Base-by-base conservation (phyloP, 2,329 filamentous ascomycete species). In the Alternaria consortialis region DNA sequence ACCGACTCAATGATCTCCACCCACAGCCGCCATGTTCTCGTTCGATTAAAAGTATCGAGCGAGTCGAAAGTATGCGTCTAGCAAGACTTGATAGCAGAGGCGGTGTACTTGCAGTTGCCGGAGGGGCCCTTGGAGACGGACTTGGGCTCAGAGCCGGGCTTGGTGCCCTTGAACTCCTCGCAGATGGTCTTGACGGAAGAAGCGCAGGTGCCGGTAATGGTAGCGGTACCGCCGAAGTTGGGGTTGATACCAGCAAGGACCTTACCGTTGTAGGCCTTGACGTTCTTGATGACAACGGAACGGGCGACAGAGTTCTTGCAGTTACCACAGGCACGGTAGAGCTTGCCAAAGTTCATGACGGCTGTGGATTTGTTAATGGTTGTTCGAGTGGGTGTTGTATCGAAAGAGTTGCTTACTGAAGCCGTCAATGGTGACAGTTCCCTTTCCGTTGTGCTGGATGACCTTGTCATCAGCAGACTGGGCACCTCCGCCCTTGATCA, bases 201-300 rank as follows among this genome's bases (percentile, higher is more conserved):
- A 57, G 71, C 69, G 61, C 75, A 75, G 48, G 70, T 73, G 56
- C 55, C 50, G 63, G 71, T 78, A 66, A 82, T 82, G 4, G 81
- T 82, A 65, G 84, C 82, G 36, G 81, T 83, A 66, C 83, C 58
- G 13, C 82, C 83, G 64, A 82, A 85, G 80, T 85, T 86, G 59
- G 77, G 78, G 78, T 85, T 85, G 74, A 85, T 84, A 48, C 83
- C 82, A 63, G 78, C 81, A 32, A 83, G 77, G 53, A 77, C 70
- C 60, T 83, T 83, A 57, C 77, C 74, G 48, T 75, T 72, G 62
- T 80, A 79, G 60, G 81, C 81, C 43, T 77, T 77, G 60, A 82
- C 75, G 67, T 80, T 80, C 69, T 81, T 74, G 57, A 85, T 77
- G 59, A 82, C 74, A 55, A 84, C 78, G 64, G 79, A 75, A 59